Conservation (phyloP, 345 rosid genomes). For the Camelina neglecta region DNA sequence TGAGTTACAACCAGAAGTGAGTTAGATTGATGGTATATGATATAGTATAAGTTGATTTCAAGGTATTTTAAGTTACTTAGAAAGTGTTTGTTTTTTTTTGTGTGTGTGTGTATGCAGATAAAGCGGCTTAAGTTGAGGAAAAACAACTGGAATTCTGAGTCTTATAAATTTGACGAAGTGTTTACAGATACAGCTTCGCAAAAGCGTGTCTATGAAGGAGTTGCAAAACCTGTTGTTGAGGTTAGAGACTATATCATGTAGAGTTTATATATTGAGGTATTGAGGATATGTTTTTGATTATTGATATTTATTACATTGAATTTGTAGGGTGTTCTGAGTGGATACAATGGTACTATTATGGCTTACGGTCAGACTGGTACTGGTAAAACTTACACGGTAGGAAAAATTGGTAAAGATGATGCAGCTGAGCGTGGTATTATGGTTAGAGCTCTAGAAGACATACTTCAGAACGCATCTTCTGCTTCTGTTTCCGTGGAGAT, state of each 20-base stretch:
- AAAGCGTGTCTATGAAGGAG: conserved; percentile 89
- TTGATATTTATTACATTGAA: conserved; percentile 6
- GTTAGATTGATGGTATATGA: neutral
- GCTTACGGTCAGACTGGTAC: conserved; percentile 98
- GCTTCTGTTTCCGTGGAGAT: conserved; percentile 72
- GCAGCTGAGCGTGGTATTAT: conserved; percentile 88
- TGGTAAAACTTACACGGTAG: conserved; percentile 91
- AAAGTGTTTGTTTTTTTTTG: neutral
- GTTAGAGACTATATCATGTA: conserved; percentile 44
- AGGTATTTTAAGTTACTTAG: conserved; percentile 4
- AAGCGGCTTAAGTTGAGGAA: conserved; percentile 81
- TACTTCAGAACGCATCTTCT: conserved; percentile 52
- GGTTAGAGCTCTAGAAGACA: conserved; percentile 92
- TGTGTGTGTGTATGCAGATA: conserved; percentile 54
- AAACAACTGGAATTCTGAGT: conserved; percentile 90
- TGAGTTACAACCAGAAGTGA: conserved; percentile 90
- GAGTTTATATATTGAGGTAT: neutral
- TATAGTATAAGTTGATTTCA: neutral
- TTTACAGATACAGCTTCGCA: conserved; percentile 85
- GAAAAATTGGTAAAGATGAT: conserved; percentile 82
- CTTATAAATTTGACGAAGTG: conserved; percentile 83
- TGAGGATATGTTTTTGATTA: neutral
- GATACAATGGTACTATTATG: conserved; percentile 97
- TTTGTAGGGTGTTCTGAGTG: conserved; percentile 86
- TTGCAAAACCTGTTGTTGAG: conserved; percentile 94